A percentile compares a stretch with the other conserved stretches of the same genome.
phyloP scores from a whole-genome alignment of 768 basidiomycete species.

The Mycena albidolilacea region DNA sequence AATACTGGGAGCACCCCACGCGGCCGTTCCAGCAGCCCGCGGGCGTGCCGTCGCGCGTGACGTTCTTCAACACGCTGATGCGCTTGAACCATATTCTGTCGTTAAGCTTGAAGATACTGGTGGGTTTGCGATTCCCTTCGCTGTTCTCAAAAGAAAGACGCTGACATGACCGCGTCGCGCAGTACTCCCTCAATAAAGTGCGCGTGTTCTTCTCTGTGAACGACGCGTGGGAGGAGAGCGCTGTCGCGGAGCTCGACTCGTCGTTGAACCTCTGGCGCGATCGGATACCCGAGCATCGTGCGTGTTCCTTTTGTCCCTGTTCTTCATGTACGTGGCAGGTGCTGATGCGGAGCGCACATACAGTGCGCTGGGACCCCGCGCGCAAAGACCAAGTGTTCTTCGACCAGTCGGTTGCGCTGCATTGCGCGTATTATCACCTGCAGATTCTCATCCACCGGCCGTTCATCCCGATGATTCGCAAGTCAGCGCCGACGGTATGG shows the following conservation, averaged over 20 bases:
- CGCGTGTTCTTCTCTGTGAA: constrained; percentile 65
- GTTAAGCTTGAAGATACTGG: constrained; percentile 71
- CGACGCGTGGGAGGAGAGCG: constrained; percentile 70
- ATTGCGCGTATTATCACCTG: constrained; percentile 61
- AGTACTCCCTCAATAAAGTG: constrained; percentile 80
- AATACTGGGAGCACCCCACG: constrained; percentile 74
- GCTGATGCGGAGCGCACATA: too few relatives aligned
- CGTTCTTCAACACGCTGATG: constrained; percentile 70
- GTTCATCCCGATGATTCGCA: constrained; percentile 79
- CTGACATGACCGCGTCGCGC: background rate
- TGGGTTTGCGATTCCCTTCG: constrained; percentile 39
- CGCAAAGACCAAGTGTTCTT: constrained; percentile 58
- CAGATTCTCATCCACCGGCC: constrained; percentile 86
- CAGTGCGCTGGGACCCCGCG: constrained; percentile 62
- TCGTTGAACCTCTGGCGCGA: constrained; percentile 78
- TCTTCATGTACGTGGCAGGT: too few relatives aligned
- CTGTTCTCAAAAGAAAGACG: background rate
- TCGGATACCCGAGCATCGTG: constrained; percentile 54
- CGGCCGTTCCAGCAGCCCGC: constrained; percentile 76
- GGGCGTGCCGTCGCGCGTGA: constrained; percentile 65
- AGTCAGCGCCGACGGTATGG: constrained; percentile 51
- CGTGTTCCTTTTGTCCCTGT: constrained; percentile 65
- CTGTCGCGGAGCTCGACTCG: constrained; percentile 82
- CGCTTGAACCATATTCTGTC: constrained; percentile 74
- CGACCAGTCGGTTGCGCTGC: constrained; percentile 71